Percentiles rank a stretch among this genome's conserved stretches.
Conservation (phyloP, 2,329 filamentous ascomycete genomes). For the Aspergillus sp. region DNA sequence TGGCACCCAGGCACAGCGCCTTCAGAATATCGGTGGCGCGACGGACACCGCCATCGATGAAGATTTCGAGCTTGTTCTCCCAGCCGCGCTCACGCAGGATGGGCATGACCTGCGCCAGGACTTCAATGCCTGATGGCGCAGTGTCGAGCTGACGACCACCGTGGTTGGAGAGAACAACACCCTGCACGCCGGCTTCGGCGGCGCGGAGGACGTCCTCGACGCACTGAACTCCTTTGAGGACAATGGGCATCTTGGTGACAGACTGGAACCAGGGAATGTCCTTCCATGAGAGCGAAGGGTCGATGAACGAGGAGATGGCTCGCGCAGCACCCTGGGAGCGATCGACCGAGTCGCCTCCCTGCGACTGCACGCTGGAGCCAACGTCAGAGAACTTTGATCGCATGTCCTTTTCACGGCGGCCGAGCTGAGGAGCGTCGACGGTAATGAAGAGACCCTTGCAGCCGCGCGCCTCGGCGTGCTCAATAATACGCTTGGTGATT, state of each 20-base stretch:
- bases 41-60: slow-evolving; percentile 86
- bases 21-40: slow-evolving; percentile 95
- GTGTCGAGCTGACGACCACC: slow-evolving; percentile 94
- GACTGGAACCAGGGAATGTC: slow-evolving; percentile 91
- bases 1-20: slow-evolving; percentile 88
- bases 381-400: slow-evolving; percentile 85
- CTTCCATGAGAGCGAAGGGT: slow-evolving; percentile 89
- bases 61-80: slow-evolving; percentile 81
- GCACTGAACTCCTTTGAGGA: slow-evolving; percentile 94
- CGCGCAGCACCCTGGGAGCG: slow-evolving; percentile 89
- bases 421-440: slow-evolving; percentile 94
- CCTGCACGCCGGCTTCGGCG: slow-evolving; percentile 79
- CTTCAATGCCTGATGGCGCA: slow-evolving; percentile 83
- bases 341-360: slow-evolving; percentile 71
- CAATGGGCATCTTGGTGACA: slow-evolving; percentile 92
- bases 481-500: slow-evolving; percentile 86
- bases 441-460: slow-evolving; percentile 98
- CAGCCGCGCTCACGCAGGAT: slow-evolving; percentile 74
- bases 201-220: slow-evolving; percentile 93
- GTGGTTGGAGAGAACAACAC: slow-evolving; percentile 94
- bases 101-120: slow-evolving; percentile 92
- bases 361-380: slow-evolving; percentile 78
- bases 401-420: slow-evolving; percentile 97
- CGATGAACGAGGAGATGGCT: slow-evolving; percentile 96
- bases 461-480: slow-evolving; percentile 88